Conservation (phyloP, 2,329 filamentous ascomycete genomes). For the Ceratocystis colombiana region DNA sequence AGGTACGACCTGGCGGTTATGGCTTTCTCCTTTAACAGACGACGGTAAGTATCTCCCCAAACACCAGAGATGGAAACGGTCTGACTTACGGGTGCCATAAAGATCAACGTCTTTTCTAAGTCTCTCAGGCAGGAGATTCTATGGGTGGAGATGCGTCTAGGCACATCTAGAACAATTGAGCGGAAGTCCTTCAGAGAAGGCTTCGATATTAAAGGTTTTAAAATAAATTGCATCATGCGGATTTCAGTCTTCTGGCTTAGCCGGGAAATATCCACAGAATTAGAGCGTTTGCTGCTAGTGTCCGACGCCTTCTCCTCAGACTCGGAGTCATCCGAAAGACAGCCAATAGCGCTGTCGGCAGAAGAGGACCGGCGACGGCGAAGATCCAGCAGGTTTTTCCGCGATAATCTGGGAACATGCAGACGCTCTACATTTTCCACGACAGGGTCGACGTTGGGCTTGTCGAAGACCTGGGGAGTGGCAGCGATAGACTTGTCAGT, state of each 20-base stretch:
- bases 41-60: conserved; percentile 59
- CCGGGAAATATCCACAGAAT: conserved; percentile 9
- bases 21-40: conserved; percentile 67
- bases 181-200: conserved; percentile 68
- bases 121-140: conserved; percentile 86
- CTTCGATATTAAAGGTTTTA: conserved; percentile 68
- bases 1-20: conserved; percentile 63
- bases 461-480: conserved; percentile 18
- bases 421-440: conserved; percentile 32
- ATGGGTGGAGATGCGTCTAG: conserved; percentile 67
- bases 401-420: conserved; percentile 40
- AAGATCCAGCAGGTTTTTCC: background rate
- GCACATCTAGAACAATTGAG: conserved; percentile 66
- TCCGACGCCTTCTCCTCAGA: conserved; percentile 17
- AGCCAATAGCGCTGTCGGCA: conserved; percentile 23
- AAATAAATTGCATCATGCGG: conserved; percentile 68
- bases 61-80: conserved; percentile 44
- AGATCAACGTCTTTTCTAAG: conserved; percentile 85
- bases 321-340: conserved; percentile 22
- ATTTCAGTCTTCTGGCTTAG: conserved; percentile 22
- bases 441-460: conserved; percentile 30
- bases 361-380: conserved; percentile 23
- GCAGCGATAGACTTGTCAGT: background rate
- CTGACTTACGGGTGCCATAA: conserved; percentile 85
- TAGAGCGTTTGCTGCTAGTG: conserved; percentile 16